Evolutionary conservation across 345 rosid genomes (phyloP), one percentile per base, ranked within the genome.

Genomic region (Arabidopsis arenosa): DNA sequence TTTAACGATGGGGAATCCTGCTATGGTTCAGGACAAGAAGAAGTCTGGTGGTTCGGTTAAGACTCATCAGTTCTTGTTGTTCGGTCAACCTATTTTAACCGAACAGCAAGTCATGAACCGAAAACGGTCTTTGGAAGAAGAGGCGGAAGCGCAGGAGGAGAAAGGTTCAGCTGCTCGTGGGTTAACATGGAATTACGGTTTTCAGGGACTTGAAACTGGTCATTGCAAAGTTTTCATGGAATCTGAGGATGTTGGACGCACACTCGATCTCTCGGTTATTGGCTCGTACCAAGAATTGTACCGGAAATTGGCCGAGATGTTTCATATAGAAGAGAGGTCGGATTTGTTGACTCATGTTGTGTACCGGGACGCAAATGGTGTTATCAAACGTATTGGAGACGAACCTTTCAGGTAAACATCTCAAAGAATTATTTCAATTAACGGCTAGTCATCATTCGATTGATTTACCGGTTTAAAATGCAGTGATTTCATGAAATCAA

Each of bases 171-270:
- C 45, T 1, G 37, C 72, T 75, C 70, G 80, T 14, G 73, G 80
- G 5, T 88, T 82, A 52, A 78, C 84, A 61, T 90, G 89, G 94
- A 80, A 76, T 67, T 85, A 64, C 33, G 75, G 82, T 54, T 72
- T 72, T 17, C 80, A 66, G 30, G 81, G 81, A 23, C 81, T 80
- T 9, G 89, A 86, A 57, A 86, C 89, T 0, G 94, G 93, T 79
- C 96, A 86, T 70, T 90, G 98, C 84, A 94, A 92, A 81, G 97
- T 92, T 11, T 94, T 94, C 83, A 80, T 92, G 90, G 96, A 92
- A 72, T 87, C 97, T 2, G 97, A 90, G 72, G 96, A 92, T 74
- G 87, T 90, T 26, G 96, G 98, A 48, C 83, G 93, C 44, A 90
- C 97, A 15, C 88, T 94, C 5, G 91, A 94, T 78, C 95, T 94